phyloP scores from a whole-genome alignment of 1,139 yeast species.

The Pichia sp. region DNA sequence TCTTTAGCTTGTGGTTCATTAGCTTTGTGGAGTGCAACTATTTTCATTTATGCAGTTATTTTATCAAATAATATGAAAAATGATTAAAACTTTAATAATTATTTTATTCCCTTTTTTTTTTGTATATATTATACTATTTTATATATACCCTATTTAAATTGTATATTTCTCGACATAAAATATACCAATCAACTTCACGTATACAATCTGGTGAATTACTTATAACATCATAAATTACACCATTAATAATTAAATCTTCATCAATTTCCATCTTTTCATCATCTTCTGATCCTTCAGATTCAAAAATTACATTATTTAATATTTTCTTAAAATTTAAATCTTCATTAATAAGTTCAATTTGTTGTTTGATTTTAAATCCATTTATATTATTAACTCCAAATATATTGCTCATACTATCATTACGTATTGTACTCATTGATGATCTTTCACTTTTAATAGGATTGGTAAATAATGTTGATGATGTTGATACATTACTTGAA shows the following conservation, averaged over 20 bases:
- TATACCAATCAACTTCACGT: conserved; percentile 82
- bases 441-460: conserved; percentile 18
- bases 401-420: conserved; percentile 18
- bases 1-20: conserved; percentile 74
- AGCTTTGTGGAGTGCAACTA: conserved; percentile 47
- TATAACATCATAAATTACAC: conserved; percentile 7
- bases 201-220: conserved; percentile 2
- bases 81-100: conserved; percentile 33
- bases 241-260: conserved; percentile 1
- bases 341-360: too few species aligned
- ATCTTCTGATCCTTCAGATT: not conserved
- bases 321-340: too few species aligned
- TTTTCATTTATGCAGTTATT: conserved; percentile 55
- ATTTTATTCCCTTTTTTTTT: not conserved
- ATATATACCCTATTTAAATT: conserved; percentile 63
- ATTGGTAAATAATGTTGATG: conserved; percentile 13
- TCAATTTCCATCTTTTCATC: not conserved
- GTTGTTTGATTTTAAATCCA: too few species aligned
- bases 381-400: conserved; percentile 1
- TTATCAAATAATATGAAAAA: conserved; percentile 43
- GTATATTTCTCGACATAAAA: conserved; percentile 81
- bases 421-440: conserved; percentile 25
- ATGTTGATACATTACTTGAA: conserved; percentile 1
- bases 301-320: too few species aligned
- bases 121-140: conserved; percentile 14